Percentiles rank a stretch among this genome's conserved stretches.
phyloP scores from a whole-genome alignment of 1,139 yeast species.

The Hansenula lynferdii region DNA sequence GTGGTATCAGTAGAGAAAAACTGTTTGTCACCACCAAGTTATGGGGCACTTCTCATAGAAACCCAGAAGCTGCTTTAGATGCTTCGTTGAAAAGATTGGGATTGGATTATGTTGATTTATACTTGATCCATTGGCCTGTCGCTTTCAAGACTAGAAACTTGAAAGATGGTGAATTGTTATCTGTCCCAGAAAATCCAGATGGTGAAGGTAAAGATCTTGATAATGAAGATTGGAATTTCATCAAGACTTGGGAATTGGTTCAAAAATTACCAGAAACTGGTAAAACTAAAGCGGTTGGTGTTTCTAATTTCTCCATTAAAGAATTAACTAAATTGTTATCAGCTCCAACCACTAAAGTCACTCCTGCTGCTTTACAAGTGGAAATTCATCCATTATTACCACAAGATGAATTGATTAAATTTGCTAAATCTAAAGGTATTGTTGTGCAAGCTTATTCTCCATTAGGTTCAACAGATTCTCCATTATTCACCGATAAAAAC shows the following conservation, averaged over 20 bases:
- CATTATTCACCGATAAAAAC: constrained; percentile 47
- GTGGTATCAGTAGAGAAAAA: constrained; percentile 65
- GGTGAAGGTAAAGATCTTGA: constrained; percentile 44
- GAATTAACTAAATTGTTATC: constrained; percentile 48
- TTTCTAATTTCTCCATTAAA: constrained; percentile 63
- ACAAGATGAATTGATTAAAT: constrained; percentile 57
- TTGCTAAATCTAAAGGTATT: constrained; percentile 49
- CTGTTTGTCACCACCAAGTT: constrained; percentile 78
- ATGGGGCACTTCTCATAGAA: constrained; percentile 63
- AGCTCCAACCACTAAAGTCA: constrained; percentile 43
- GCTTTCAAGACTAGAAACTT: constrained; percentile 42
- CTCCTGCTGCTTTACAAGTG: constrained; percentile 71
- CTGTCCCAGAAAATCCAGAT: constrained; percentile 36
- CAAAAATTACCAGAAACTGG: constrained; percentile 57
- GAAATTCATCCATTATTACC: constrained; percentile 76
- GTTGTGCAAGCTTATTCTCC: constrained; percentile 76
- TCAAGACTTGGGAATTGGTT: constrained; percentile 66
- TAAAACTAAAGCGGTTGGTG: constrained; percentile 69
- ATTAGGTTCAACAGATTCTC: constrained; percentile 66
- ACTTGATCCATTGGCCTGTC: constrained; percentile 86
- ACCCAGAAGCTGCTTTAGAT: constrained; percentile 56
- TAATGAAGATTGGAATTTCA: constrained; percentile 44
- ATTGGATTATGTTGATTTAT: constrained; percentile 77
- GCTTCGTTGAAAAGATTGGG: constrained; percentile 61
- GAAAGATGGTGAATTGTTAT: constrained; percentile 29